A percentile compares a stretch with the other conserved stretches of the same genome.
Conservation (phyloP, 177 flowering plant genomes). For the Vitis hybrid region DNA sequence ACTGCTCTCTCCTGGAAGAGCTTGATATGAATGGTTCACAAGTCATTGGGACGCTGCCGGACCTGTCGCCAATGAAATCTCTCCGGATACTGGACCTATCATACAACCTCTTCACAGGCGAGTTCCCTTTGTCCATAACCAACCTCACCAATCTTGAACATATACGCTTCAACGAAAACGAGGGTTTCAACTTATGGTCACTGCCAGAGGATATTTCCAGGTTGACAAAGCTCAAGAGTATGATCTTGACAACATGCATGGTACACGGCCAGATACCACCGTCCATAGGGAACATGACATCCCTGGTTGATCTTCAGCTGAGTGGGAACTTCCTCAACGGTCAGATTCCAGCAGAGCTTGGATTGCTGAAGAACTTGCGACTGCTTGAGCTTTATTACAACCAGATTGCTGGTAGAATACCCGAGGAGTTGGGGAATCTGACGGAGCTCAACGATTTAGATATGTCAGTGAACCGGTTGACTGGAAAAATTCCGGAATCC, state of each 20-base stretch:
- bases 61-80: constrained; percentile 53
- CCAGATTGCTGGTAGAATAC: constrained; percentile 60
- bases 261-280: constrained; percentile 65
- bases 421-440: constrained; percentile 77
- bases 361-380: constrained; percentile 53
- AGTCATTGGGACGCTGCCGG: constrained; percentile 56
- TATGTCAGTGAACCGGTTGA: constrained; percentile 69
- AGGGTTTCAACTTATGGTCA: constrained; percentile 46
- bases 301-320: constrained; percentile 74
- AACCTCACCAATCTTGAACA: constrained; percentile 73
- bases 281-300: constrained; percentile 70
- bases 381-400: constrained; percentile 81
- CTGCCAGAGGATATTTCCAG: constrained; percentile 52
- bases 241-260: constrained; percentile 64
- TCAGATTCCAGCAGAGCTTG: constrained; percentile 63
- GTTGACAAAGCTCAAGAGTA: constrained; percentile 44
- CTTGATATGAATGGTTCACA: constrained; percentile 41
- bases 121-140: constrained; percentile 65
- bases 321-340: constrained; percentile 69
- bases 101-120: constrained; percentile 56
- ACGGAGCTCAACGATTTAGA: constrained; percentile 68
- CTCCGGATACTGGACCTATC: constrained; percentile 65
- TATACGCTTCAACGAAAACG: constrained; percentile 64
- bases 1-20: constrained; percentile 69
- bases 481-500: constrained; percentile 67